Evolutionary conservation across 148 eudicot genomes (phyloP), one percentile per base, ranked within the genome.

Genomic region (Cornus kousa): DNA sequence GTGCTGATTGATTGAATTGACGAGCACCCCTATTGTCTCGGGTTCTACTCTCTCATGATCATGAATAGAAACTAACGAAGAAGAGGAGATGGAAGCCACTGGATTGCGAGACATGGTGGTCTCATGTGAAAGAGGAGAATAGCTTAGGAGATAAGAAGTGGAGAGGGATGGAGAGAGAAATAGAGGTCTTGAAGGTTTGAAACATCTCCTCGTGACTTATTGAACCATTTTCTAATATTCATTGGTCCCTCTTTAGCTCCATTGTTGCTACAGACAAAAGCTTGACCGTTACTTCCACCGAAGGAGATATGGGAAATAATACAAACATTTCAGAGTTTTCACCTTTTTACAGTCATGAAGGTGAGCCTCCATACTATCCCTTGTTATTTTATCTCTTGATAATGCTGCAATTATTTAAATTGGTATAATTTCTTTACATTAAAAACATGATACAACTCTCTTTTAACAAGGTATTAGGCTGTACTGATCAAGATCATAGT

Each of bases 61-160:
- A 35, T 70, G 74, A 74, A 46, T 35, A 39, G 62, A 64, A 33
- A 43, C 40, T 32, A 70, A 28, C 0, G 68, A 43, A 71, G 82
- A 70, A 71, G 82, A 70, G 65, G 84, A 81, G 20, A 28, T 78
- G 67, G 89, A 89, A 76, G 89, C 86, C 84, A 82, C 81, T 84
- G 81, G 6, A 43, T 43, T 4, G 48, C 6, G 7, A 43, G 48
- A 39, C 35, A 68, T 72, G 31, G 22, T 80, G 76, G 20, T 69
- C 35, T 46, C 64, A 71, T 79, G 71, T 72, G 35, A 31, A 55
- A 23, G 70, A 80, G 64, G 64, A 40, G 66, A 71, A 40, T 31
- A 69, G n/a, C 40, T 35, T 6, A 35, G 74, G 70, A 76, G 68
- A 66, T 77, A 73, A 69, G 73, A 48, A 60, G 48, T 43, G 48